These are phyloP conservation scores for Thielaviopsis musarum DNA, from an alignment of 2,329 filamentous ascomycete species.

Conservation along the genomic window DNA sequence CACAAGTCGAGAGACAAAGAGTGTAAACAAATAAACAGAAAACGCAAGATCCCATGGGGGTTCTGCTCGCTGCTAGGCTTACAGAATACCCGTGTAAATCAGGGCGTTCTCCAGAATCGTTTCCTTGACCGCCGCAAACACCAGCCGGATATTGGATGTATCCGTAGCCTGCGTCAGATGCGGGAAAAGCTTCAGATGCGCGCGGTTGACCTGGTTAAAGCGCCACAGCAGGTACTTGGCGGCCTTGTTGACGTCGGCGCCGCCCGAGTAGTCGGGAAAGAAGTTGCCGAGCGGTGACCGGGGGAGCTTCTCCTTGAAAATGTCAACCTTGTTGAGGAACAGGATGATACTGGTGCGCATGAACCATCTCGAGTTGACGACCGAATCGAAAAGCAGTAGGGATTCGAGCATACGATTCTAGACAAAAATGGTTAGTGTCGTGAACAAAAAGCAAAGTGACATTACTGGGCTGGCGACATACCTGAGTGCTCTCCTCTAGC, in stretches of 20 bases:
- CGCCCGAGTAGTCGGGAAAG: constrained; percentile 94
- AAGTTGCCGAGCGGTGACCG: constrained; percentile 85
- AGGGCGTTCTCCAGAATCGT: constrained; percentile 96
- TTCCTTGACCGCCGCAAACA: constrained; percentile 97
- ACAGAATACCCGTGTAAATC: constrained; percentile 93
- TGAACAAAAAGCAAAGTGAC: background rate
- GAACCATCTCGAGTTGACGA: constrained; percentile 98
- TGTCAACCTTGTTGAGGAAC: constrained; percentile 96
- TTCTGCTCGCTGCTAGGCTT: constrained; percentile 11
- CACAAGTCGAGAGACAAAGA: background rate
- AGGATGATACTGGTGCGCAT: constrained; percentile 97
- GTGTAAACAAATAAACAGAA: background rate
- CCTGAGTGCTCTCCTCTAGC: constrained; percentile 92
- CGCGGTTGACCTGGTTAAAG: constrained; percentile 96
- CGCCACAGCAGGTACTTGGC: constrained; percentile 96
- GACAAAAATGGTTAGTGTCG: background rate
- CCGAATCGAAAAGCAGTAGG: constrained; percentile 86
- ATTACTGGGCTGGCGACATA: constrained; percentile 22
- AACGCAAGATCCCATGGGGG: too few relatives aligned
- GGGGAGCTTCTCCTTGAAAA: constrained; percentile 88
- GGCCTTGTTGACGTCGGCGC: constrained; percentile 93
- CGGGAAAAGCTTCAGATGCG: constrained; percentile 89
- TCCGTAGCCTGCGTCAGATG: constrained; percentile 98
- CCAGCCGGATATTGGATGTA: constrained; percentile 92
- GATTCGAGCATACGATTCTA: constrained; percentile 99